Percentiles rank a stretch among this genome's conserved stretches.
Conservation (phyloP, 768 basidiomycete species). For the Omphalotus guepiniiformis region DNA sequence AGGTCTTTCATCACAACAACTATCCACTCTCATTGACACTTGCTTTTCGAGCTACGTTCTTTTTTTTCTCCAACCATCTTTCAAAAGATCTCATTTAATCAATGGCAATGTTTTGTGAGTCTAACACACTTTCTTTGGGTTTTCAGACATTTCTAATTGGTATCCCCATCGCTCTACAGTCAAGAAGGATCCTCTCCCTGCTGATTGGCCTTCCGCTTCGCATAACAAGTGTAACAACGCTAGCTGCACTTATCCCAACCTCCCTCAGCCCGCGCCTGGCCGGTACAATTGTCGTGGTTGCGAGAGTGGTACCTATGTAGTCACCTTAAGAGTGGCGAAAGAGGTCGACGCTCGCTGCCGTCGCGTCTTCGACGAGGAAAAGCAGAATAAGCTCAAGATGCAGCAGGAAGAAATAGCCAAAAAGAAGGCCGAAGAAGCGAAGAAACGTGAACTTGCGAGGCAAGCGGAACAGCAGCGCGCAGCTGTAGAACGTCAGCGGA, state of each 20-base stretch:
- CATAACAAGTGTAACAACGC: conserved; percentile 32
- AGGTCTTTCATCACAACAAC: neutral
- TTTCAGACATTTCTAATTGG: neutral
- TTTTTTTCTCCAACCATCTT: neutral
- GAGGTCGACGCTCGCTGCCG: conserved; percentile 3
- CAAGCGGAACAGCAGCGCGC: too few relatives aligned
- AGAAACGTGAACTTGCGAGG: too few relatives aligned
- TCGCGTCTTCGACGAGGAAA: conserved; percentile 1
- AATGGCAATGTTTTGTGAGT: conserved; percentile 6
- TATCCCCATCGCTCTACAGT: conserved; percentile 3
- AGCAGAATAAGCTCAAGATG: neutral
- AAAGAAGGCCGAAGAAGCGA: too few relatives aligned
- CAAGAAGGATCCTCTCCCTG: conserved; percentile 15
- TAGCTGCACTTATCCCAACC: conserved; percentile 28
- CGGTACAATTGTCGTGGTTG: conserved; percentile 22
- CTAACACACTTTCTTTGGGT: neutral
- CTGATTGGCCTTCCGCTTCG: conserved; percentile 31
- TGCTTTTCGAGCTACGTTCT: neutral
- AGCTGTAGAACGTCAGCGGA: too few relatives aligned
- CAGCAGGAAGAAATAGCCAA: too few relatives aligned
- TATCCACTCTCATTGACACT: too few relatives aligned
- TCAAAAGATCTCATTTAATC: too few relatives aligned
- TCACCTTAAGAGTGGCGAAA: neutral
- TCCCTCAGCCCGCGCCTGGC: conserved; percentile 25
- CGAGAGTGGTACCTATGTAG: conserved; percentile 1